Conservation (phyloP, 2,329 filamentous ascomycete genomes). For the Xylariales sp. region DNA sequence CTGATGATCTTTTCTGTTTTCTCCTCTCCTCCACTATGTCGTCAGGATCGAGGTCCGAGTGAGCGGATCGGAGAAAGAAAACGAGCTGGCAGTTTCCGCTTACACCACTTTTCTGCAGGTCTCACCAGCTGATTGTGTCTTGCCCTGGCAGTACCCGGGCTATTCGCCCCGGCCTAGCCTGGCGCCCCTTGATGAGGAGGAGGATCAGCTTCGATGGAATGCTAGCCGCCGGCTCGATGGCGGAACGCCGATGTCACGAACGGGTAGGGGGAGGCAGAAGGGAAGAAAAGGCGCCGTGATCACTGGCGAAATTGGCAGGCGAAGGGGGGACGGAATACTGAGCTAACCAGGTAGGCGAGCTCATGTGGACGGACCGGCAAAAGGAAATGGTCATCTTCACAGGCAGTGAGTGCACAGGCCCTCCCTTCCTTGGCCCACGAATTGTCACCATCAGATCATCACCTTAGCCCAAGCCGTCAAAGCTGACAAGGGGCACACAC, state of each 20-base stretch:
- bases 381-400: no score
- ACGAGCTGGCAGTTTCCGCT: not conserved
- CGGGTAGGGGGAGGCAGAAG: not conserved
- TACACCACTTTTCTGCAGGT: not conserved
- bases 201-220: no score
- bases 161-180: no score
- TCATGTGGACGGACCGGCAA: no score
- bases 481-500: not conserved
- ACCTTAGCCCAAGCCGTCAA: no score
- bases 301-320: no score
- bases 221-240: not conserved
- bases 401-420: no score
- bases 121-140: conserved; percentile 8
- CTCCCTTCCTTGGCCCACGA: no score
- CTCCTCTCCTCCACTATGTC: not conserved
- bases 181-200: no score
- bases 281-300: no score
- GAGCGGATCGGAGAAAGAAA: conserved; percentile 13
- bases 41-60: conserved; percentile 22
- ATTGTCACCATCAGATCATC: not conserved
- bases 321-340: no score
- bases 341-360: no score
- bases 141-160: not conserved
- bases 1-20: conserved; percentile 24
- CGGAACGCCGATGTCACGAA: not conserved